Evolutionary conservation across 768 basidiomycete species (phyloP).

Genomic region (Kockovaella imperatae): DNA sequence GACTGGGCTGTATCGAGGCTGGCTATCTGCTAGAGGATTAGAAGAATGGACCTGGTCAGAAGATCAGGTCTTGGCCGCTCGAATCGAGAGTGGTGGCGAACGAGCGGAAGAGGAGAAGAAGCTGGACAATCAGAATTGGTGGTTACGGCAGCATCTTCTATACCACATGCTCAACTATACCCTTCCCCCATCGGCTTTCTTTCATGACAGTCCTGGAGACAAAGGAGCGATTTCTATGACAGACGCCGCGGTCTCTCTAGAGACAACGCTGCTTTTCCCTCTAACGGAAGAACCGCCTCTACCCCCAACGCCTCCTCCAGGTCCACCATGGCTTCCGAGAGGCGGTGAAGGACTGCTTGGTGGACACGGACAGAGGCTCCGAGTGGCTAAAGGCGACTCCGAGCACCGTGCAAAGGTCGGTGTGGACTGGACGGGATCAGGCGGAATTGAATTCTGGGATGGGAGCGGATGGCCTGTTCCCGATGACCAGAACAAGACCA

Average conservation of each 20-base stretch:
- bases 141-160: conserved; percentile 87
- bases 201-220: conserved; percentile 48
- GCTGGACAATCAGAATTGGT: conserved; percentile 45
- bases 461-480: conserved; percentile 28
- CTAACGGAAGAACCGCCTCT: conserved; percentile 52
- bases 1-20: neutral
- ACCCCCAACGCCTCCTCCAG: conserved; percentile 61
- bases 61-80: conserved; percentile 38
- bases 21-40: conserved; percentile 22
- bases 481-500: conserved; percentile 5
- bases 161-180: conserved; percentile 88
- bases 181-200: conserved; percentile 45
- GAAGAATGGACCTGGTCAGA: conserved; percentile 47
- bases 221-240: conserved; percentile 35
- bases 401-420: conserved; percentile 45
- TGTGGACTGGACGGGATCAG: conserved; percentile 67
- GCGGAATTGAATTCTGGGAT: conserved; percentile 51
- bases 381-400: conserved; percentile 50
- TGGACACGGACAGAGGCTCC: conserved; percentile 69
- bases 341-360: conserved; percentile 70
- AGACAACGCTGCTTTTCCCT: conserved; percentile 44
- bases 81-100: neutral
- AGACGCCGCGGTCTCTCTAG: conserved; percentile 13
- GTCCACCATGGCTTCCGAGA: conserved; percentile 76
- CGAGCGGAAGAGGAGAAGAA: neutral